Evolutionary conservation across 2,329 filamentous ascomycete genomes (phyloP).

Genomic region (Orbilia quercus): DNA sequence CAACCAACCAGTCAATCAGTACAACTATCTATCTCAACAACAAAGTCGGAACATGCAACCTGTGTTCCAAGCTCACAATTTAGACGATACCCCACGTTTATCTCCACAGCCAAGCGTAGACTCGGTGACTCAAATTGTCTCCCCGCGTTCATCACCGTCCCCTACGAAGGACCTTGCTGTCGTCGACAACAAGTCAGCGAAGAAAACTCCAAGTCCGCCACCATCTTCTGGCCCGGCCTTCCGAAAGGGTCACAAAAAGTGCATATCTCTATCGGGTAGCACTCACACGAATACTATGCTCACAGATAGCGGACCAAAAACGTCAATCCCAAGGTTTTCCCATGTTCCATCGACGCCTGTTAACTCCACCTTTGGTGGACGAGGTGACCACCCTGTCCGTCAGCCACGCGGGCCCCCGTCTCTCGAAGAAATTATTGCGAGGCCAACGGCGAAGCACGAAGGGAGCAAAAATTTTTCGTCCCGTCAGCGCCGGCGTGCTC

Average conservation of each 20-base stretch:
- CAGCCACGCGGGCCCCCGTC: constrained; percentile 93
- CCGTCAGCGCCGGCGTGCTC: constrained; percentile 88
- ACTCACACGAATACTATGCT: constrained; percentile 70
- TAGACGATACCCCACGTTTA: constrained; percentile 8
- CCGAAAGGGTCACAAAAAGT: constrained; percentile 81
- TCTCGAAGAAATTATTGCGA: constrained; percentile 87
- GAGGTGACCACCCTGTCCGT: constrained; percentile 91
- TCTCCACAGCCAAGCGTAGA: constrained; percentile 17
- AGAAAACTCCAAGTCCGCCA: constrained; percentile 48
- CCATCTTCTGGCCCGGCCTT: constrained; percentile 33
- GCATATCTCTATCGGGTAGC: constrained; percentile 74
- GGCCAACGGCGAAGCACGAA: constrained; percentile 91
- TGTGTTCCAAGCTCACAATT: neutral
- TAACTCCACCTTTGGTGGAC: constrained; percentile 89
- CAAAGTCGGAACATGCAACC: constrained; percentile 15
- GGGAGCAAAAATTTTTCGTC: constrained; percentile 98
- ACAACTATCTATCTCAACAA: constrained; percentile 16
- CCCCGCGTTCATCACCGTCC: constrained; percentile 39
- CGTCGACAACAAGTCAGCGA: neutral
- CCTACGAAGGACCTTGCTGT: constrained; percentile 24
- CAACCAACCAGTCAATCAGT: constrained; percentile 1
- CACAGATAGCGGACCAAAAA: constrained; percentile 68
- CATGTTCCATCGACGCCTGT: constrained; percentile 82
- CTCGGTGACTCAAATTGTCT: constrained; percentile 1
- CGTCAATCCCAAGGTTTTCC: constrained; percentile 79